Conservation (phyloP, 331 rosid species). For the Malus hybrid region DNA sequence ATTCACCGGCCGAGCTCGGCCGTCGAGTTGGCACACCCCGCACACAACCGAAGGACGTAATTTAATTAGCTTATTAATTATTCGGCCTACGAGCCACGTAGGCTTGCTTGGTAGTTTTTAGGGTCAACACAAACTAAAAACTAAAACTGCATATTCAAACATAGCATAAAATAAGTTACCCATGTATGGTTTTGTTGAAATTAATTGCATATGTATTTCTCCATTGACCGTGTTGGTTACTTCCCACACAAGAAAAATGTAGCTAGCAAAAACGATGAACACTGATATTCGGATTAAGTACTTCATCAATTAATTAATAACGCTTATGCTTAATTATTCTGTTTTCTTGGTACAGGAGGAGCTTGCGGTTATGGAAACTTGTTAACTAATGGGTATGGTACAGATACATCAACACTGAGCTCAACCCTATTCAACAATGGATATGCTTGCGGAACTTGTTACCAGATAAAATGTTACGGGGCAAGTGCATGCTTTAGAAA, state of each 20-base stretch:
- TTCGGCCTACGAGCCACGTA: too few species aligned
- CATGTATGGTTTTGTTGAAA: too few species aligned
- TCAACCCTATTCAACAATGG: slow-evolving; percentile 76
- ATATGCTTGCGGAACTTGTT: slow-evolving; percentile 79
- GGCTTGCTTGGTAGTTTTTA: too few species aligned
- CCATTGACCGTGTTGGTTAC: neutral
- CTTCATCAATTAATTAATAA: neutral
- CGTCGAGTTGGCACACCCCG: too few species aligned
- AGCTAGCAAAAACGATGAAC: too few species aligned
- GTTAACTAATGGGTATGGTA: slow-evolving; percentile 69
- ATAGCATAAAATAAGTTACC: too few species aligned
- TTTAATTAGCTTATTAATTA: too few species aligned
- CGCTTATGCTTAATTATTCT: neutral
- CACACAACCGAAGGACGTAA: too few species aligned
- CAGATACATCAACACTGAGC: slow-evolving; percentile 74
- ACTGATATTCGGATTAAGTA: too few species aligned
- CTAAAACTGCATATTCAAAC: too few species aligned
- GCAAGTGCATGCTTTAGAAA: slow-evolving; percentile 38
- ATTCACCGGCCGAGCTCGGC: too few species aligned
- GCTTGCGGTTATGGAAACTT: slow-evolving; percentile 91
- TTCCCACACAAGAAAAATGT: neutral
- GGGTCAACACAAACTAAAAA: neutral
- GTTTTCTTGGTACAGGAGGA: slow-evolving; percentile 40
- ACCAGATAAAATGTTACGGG: slow-evolving; percentile 60
- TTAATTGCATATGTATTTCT: too few species aligned